phyloP scores from a whole-genome alignment of 805 yeast genomes.

The Kazachstania africana region DNA sequence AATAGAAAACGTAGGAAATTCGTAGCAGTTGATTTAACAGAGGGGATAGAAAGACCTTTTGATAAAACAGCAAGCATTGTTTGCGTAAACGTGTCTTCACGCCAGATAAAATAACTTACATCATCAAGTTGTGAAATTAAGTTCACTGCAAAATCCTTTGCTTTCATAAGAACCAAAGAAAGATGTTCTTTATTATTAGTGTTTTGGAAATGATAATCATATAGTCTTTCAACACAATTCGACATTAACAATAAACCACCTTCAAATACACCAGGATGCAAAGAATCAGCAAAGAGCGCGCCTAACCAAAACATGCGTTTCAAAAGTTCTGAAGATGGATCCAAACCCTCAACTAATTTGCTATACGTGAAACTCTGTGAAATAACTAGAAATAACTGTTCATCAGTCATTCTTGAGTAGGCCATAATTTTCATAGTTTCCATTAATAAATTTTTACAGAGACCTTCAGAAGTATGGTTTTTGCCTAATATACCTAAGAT shows the following conservation, averaged over 20 bases:
- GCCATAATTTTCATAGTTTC: conserved; percentile 28
- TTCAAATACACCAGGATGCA: conserved; percentile 28
- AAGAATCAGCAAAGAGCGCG: conserved; percentile 23
- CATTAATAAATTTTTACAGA: conserved; percentile 25
- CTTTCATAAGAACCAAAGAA: too few relatives aligned
- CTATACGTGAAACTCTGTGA: conserved; percentile 32
- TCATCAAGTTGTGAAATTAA: conserved; percentile 34
- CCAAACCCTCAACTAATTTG: conserved; percentile 30
- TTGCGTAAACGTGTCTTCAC: conserved; percentile 38
- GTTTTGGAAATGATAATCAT: conserved; percentile 24
- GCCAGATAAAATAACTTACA: conserved; percentile 29
- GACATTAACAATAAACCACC: conserved; percentile 31
- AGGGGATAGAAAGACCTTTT: conserved; percentile 50
- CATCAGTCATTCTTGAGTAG: conserved; percentile 23
- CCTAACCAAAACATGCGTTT: conserved; percentile 30
- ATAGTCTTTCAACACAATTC: conserved; percentile 25
- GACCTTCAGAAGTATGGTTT: conserved; percentile 48
- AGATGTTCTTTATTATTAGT: too few relatives aligned
- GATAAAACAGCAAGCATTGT: conserved; percentile 36
- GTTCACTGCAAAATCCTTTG: conserved; percentile 31
- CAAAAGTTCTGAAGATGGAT: conserved; percentile 22
- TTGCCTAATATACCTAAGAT: conserved; percentile 59
- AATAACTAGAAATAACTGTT: conserved; percentile 22
- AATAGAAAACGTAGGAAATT: conserved; percentile 34
- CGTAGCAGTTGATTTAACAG: conserved; percentile 39